Percentiles rank a stretch among this genome's conserved stretches.
Conservation (phyloP, 1,284 basidiomycete species). For the Volvariella volvacea region DNA sequence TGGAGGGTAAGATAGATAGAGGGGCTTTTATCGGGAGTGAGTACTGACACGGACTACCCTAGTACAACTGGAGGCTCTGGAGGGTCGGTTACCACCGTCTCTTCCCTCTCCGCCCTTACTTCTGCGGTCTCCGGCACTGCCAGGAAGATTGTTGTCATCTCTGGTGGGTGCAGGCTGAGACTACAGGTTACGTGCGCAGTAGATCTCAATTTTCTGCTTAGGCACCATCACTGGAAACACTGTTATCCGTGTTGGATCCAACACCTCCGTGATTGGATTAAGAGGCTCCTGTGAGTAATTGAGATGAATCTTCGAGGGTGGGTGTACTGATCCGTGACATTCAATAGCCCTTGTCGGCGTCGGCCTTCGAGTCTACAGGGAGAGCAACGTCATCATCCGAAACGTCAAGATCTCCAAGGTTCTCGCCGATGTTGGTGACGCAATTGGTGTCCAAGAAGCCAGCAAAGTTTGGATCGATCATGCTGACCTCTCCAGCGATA, state of each 20-base stretch:
- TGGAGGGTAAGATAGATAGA: slow-evolving; percentile 33
- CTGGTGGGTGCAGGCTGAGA: slow-evolving; percentile 17
- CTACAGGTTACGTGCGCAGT: neutral
- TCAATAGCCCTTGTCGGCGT: slow-evolving; percentile 28
- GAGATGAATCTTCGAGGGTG: neutral
- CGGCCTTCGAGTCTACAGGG: slow-evolving; percentile 32
- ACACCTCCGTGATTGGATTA: slow-evolving; percentile 35
- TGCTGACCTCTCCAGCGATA: slow-evolving; percentile 36
- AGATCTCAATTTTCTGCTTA: slow-evolving; percentile 6
- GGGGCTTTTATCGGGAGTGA: neutral
- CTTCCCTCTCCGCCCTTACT: slow-evolving; percentile 33
- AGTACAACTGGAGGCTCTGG: slow-evolving; percentile 40
- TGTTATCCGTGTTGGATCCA: slow-evolving; percentile 35
- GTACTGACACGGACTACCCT: slow-evolving; percentile 1
- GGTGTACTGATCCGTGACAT: neutral
- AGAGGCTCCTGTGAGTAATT: slow-evolving; percentile 19
- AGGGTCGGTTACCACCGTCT: slow-evolving; percentile 35
- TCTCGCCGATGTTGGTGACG: slow-evolving; percentile 35
- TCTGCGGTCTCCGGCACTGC: slow-evolving; percentile 32
- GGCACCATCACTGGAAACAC: slow-evolving; percentile 35
- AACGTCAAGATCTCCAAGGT: slow-evolving; percentile 46
- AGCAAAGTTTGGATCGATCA: slow-evolving; percentile 42
- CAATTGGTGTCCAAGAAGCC: slow-evolving; percentile 36
- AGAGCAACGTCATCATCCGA: slow-evolving; percentile 40
- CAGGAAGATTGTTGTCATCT: slow-evolving; percentile 40